Evolutionary conservation across 75 land plant species (phyloP).

Genomic region (Larix kaempferi): DNA sequence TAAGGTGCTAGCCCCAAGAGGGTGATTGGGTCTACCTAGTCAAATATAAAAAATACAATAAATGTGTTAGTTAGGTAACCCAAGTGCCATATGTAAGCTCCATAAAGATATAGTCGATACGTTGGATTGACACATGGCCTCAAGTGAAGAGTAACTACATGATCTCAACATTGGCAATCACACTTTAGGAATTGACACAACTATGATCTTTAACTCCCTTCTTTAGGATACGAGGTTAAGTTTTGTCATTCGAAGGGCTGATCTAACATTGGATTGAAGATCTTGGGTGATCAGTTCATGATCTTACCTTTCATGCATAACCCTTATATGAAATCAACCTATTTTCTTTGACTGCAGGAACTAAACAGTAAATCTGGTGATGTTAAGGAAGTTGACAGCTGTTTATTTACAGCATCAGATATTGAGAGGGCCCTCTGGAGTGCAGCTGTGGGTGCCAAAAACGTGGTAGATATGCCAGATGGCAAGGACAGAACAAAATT

Average conservation of each 20-base stretch:
- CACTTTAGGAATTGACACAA: too few species aligned
- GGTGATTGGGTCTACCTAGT: too few species aligned
- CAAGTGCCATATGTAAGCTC: too few species aligned
- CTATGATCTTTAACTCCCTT: too few species aligned
- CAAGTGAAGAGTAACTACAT: too few species aligned
- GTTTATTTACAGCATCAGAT: slow-evolving; percentile 68
- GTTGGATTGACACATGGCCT: too few species aligned
- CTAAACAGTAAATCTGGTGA: slow-evolving; percentile 23
- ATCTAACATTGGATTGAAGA: not conserved
- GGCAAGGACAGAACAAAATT: slow-evolving; percentile 1
- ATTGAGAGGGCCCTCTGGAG: slow-evolving; percentile 89
- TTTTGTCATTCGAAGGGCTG: not conserved
- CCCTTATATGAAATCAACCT: not conserved
- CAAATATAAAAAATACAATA: too few species aligned
- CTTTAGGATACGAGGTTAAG: too few species aligned
- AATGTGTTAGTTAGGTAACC: too few species aligned
- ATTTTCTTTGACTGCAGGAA: slow-evolving; percentile 24
- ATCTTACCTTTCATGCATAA: not conserved
- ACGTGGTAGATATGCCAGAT: slow-evolving; percentile 13
- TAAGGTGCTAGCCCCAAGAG: too few species aligned
- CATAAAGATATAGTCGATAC: too few species aligned
- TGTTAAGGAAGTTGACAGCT: not conserved
- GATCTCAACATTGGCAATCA: too few species aligned
- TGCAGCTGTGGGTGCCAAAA: slow-evolving; percentile 38
- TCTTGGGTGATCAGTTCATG: not conserved